phyloP scores from a whole-genome alignment of 495 filamentous ascomycete species.

The Neurospora cerealis region DNA sequence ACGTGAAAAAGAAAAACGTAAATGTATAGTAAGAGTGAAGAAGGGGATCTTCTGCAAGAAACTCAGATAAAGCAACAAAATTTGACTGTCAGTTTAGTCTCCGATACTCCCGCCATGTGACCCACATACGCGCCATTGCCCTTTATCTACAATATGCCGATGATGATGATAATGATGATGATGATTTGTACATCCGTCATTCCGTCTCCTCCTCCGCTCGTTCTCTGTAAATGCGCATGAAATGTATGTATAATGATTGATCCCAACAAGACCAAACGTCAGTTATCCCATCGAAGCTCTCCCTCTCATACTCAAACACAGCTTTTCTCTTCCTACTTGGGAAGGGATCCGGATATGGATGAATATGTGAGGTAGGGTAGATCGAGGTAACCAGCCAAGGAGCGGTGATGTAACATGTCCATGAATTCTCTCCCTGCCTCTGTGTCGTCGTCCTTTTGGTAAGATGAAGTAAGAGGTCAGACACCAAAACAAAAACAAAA shows the following conservation, averaged over 20 bases:
- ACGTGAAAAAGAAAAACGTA: not conserved
- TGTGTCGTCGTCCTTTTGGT: not conserved
- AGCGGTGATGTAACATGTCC: not conserved
- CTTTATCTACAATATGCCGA: not conserved
- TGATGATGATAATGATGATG: not conserved
- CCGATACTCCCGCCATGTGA: not conserved
- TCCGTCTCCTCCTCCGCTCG: not conserved
- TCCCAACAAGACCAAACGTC: not conserved
- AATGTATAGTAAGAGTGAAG: not conserved
- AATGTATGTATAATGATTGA: not conserved
- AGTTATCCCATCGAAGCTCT: not conserved
- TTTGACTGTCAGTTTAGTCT: not conserved
- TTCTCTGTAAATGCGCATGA: not conserved
- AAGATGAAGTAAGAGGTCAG: not conserved
- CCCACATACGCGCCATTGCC: not conserved
- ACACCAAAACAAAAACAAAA: not conserved
- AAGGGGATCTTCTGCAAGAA: not conserved
- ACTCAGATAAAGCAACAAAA: not conserved
- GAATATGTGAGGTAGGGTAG: not conserved
- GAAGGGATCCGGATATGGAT: not conserved
- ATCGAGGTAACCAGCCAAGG: not conserved
- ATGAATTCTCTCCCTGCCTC: not conserved
- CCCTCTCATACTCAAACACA: not conserved
- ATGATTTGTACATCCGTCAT: not conserved
- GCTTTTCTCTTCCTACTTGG: not conserved